phyloP scores from a whole-genome alignment of 768 basidiomycete species.

The Lanmaoa rubissima region DNA sequence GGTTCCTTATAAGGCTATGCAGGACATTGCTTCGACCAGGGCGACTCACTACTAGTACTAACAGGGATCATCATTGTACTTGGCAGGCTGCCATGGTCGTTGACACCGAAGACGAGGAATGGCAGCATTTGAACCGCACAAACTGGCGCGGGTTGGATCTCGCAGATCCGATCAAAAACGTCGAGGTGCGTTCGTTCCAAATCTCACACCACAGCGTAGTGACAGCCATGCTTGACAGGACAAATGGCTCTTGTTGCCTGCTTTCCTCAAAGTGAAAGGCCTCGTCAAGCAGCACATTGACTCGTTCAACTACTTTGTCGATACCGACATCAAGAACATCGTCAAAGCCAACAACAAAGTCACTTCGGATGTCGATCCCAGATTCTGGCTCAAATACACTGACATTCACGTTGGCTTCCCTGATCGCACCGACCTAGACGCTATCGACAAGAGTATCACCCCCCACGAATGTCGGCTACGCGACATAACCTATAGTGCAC shows the following conservation, averaged over 20 bases:
- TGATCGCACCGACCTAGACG: constrained; percentile 79
- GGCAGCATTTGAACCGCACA: constrained; percentile 55
- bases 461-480: constrained; percentile 97
- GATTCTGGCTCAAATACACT: constrained; percentile 94
- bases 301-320: constrained; percentile 98
- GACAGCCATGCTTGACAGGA: constrained; percentile 53
- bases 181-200: constrained; percentile 64
- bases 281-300: constrained; percentile 99
- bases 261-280: constrained; percentile 96
- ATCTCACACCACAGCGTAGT: not conserved
- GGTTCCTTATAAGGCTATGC: no score
- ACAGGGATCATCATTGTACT: not conserved
- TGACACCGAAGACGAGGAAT: constrained; percentile 42
- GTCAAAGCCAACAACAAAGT: constrained; percentile 91
- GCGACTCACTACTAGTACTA: no score
- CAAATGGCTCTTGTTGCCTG: constrained; percentile 97
- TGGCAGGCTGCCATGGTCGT: constrained; percentile 5
- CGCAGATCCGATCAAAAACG: constrained; percentile 86
- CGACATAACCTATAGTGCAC: constrained; percentile 92
- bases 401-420: constrained; percentile 94
- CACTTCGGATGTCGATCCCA: constrained; percentile 94
- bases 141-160: constrained; percentile 76
- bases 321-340: constrained; percentile 96
- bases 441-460: constrained; percentile 79
- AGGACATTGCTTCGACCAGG: no score